Conservation (phyloP, 257 asterid genomes). For the Nicotiana tomentosiformis region DNA sequence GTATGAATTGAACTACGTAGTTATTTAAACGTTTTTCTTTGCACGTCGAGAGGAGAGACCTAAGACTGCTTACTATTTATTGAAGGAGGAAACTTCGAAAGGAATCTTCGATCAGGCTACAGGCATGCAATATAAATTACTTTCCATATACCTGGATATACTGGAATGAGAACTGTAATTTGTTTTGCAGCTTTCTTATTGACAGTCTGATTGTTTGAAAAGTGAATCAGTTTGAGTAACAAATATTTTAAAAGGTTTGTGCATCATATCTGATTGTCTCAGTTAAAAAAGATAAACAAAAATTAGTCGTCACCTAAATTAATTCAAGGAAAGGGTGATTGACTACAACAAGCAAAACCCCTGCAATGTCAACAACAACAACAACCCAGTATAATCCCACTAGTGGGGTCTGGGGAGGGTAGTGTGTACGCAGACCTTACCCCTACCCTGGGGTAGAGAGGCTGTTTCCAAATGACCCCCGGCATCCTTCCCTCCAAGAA, state of each 20-base stretch:
- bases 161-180: neutral
- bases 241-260: neutral
- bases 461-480: too few relatives aligned
- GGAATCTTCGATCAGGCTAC: neutral
- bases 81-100: neutral
- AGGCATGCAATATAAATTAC: neutral
- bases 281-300: neutral
- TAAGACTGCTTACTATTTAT: neutral
- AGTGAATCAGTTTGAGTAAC: neutral
- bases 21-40: neutral
- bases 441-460: too few relatives aligned
- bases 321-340: neutral
- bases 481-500: too few relatives aligned
- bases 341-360: neutral
- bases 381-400: too few relatives aligned
- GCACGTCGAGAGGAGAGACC: too few relatives aligned
- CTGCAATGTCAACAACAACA: neutral
- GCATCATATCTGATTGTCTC: neutral
- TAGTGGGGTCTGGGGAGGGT: too few relatives aligned
- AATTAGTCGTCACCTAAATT: neutral
- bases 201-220: neutral
- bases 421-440: too few relatives aligned
- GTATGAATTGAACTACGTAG: neutral
- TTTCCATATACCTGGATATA: neutral
- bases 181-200: neutral